A percentile compares a stretch with the other conserved stretches of the same genome.
phyloP scores from a whole-genome alignment of 2,329 filamentous ascomycete genomes.

The Leptographium radiaticola region DNA sequence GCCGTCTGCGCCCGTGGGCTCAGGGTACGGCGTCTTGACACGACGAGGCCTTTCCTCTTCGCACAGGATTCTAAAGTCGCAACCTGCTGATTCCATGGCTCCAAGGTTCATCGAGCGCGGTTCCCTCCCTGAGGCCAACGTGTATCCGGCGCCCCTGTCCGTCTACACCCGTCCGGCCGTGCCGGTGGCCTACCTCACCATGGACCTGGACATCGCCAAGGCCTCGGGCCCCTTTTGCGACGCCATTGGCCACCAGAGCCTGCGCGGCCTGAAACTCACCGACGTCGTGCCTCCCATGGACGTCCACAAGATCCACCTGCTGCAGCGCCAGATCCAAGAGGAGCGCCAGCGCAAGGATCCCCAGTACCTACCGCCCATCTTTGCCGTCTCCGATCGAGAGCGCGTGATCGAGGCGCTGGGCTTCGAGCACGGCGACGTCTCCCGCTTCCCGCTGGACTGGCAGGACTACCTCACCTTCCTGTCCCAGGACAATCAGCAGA shows the following conservation, averaged over 20 bases:
- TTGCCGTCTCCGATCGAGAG: slow-evolving; percentile 39
- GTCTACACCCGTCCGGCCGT: slow-evolving; percentile 30
- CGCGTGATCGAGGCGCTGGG: slow-evolving; percentile 41
- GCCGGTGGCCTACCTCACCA: slow-evolving; percentile 43
- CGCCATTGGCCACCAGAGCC: slow-evolving; percentile 33
- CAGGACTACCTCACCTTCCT: slow-evolving; percentile 43
- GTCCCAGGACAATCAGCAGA: slow-evolving; percentile 35
- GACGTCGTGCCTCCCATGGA: slow-evolving; percentile 41
- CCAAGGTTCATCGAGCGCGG: slow-evolving; percentile 39
- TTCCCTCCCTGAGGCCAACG: slow-evolving; percentile 32
- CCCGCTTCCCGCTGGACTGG: slow-evolving; percentile 36
- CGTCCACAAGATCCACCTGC: slow-evolving; percentile 33
- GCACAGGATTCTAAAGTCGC: slow-evolving; percentile 42
- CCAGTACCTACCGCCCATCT: slow-evolving; percentile 52
- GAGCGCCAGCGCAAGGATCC: slow-evolving; percentile 46
- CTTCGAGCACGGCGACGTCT: slow-evolving; percentile 39
- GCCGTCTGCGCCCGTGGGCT: slow-evolving; percentile 26
- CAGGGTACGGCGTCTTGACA: slow-evolving; percentile 32
- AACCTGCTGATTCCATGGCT: slow-evolving; percentile 32
- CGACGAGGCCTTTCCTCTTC: slow-evolving; percentile 26
- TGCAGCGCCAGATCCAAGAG: slow-evolving; percentile 40
- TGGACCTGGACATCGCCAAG: slow-evolving; percentile 44
- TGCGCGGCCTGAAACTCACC: slow-evolving; percentile 36
- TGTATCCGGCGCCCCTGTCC: slow-evolving; percentile 32
- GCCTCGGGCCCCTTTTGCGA: slow-evolving; percentile 43